Base-by-base conservation (phyloP, 257 asterid genomes). In the Jacaranda copaia region DNA sequence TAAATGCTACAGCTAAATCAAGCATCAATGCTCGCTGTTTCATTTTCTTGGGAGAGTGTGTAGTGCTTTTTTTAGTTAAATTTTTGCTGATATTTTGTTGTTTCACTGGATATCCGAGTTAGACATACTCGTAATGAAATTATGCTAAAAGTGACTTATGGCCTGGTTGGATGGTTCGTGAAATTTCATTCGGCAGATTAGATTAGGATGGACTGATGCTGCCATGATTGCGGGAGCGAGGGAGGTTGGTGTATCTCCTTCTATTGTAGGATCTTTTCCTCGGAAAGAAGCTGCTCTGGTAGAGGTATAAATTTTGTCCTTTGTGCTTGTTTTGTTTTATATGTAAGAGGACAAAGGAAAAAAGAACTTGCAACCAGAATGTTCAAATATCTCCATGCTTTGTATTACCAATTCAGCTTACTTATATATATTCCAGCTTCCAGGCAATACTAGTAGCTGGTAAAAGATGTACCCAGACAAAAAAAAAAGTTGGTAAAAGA, bases 211-310 rank as follows among this genome's bases (percentile, higher is more conserved):
- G 99, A 88, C 81, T 74, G 98, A 95, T 76, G 88, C 91, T 6
- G 94, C 99, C 20, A 88, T 93, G 97, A 84, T 93, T 70, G 91
- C 97, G 42, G 97, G 98, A 82, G 98, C 98, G 36, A 88, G 93
- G 89, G 99, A 88, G 72, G 85, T 76, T 65, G 97, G 93, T 36
- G 83, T 95, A 49, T 95, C 99, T 59, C 99, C 99, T 65, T 89
- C 99, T 43, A 82, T 95, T 49, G 92, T 92, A 51, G 98, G 99
- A 77, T 85, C 99, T 19, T 95, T 95, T 88, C 89, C 93, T 70
- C 81, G 93, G 75, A 95, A 93, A 87, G 99, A 95, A 78, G 97
- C 97, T 84, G 93, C 97, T 72, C 87, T 95, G 8, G 98, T 93
- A 64, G 97, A 93, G 99, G 99, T 95, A 80, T 15, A 20, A 5